Base-by-base conservation (phyloP, 495 filamentous ascomycete genomes). In the Chaetomium fimeti region DNA sequence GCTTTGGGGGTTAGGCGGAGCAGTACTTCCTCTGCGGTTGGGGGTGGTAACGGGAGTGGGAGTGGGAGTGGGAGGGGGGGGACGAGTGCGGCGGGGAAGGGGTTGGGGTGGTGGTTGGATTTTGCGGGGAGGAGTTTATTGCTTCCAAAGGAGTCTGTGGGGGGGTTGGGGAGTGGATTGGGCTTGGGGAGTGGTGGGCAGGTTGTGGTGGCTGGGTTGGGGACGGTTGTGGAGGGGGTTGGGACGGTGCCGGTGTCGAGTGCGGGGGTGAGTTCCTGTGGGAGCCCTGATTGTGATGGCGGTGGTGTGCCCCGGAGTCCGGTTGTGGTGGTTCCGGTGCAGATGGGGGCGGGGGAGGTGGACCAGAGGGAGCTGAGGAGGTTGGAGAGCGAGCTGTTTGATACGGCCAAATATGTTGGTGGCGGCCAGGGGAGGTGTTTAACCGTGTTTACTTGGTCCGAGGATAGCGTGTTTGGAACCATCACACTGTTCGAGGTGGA, bases 311-410 rank as follows among this genome's bases (percentile, higher is more conserved):
- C 5, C n/a, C 28, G 11, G 20, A 32, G 25, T 54, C 25, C 13
- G 28, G 25, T 52, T 16, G 25, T 16, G 20, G 48, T 11, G 48
- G 27, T 54, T 4, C 12, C 49, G 8, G 20, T 27, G 25, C 12
- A 2, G 24, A 6, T 29, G 6, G 12, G 13, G 51, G 25, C 2
- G 0, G 28, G 3, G 15, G 27, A 24, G 9, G 4, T 32, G 13
- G 15, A 45, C 8, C 27, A 32, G 43, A 7, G 57, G 43, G 45
- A 22, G 4, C 13, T 60, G 25, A 13, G 20, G 5, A 11, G 18
- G 22, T 12, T 66, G 15, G 68, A 69, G 56, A 58, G 57, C 27
- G 68, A 69, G 22, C 27, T 69, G 13, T 69, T 69, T 20, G 64
- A 69, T 40, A 66, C 61, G 29, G 49, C 57, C 5, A 69, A 69